Percentiles rank a stretch among this genome's conserved stretches.
Evolutionary conservation across 768 basidiomycete genomes (phyloP).

Genomic region (Flagelloscypha sp.): DNA sequence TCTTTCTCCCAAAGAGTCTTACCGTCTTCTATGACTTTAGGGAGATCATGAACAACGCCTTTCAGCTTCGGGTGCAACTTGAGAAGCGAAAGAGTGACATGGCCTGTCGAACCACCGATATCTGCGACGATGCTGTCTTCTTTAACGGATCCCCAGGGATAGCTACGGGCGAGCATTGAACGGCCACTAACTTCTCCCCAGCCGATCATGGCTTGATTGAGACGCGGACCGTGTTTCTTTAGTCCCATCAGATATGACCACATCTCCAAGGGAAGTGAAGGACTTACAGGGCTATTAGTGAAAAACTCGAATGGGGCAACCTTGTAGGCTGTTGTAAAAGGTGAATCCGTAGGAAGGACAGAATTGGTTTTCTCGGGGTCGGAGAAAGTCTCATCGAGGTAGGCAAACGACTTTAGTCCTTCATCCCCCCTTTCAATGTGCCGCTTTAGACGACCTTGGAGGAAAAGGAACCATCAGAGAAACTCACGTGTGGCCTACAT

Average conservation of each 20-base stretch:
- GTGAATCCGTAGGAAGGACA: slow-evolving; percentile 2
- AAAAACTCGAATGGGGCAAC: too few species aligned
- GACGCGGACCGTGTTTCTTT: too few species aligned
- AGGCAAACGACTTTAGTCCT: slow-evolving; percentile 13
- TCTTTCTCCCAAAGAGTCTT: slow-evolving; percentile 23
- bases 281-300: too few species aligned
- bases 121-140: slow-evolving; percentile 19
- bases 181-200: slow-evolving; percentile 22
- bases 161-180: slow-evolving; percentile 24
- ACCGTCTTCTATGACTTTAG: slow-evolving; percentile 15
- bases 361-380: slow-evolving; percentile 26
- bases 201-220: slow-evolving; percentile 23
- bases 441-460: background rate
- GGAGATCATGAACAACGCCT: slow-evolving; percentile 23
- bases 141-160: slow-evolving; percentile 10
- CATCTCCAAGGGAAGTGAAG: too few species aligned
- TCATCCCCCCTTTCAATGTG: slow-evolving; percentile 12
- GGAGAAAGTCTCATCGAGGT: slow-evolving; percentile 26
- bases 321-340: too few species aligned
- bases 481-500: slow-evolving; percentile 20
- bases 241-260: too few species aligned
- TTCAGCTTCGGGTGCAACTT: slow-evolving; percentile 14
- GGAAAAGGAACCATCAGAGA: too few species aligned
- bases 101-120: slow-evolving; percentile 24
- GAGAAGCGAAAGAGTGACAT: slow-evolving; percentile 13